Percentiles rank a stretch among this genome's conserved stretches.
Conservation (phyloP, 495 filamentous ascomycete species). For the Evernia prunastri region DNA sequence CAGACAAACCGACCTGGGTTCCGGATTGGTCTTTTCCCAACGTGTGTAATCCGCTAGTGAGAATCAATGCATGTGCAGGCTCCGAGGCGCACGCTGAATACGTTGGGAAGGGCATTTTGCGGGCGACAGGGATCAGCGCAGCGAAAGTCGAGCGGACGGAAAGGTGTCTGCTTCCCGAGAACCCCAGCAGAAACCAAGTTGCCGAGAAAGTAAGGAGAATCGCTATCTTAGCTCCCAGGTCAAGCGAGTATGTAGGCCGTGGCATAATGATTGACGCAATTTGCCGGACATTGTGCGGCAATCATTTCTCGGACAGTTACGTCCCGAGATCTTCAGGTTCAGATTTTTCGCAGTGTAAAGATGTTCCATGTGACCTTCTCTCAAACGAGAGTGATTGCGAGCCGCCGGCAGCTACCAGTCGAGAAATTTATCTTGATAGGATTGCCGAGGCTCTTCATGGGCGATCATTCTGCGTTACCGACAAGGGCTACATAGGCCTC, state of each 20-base stretch:
- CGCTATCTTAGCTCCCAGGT: background rate
- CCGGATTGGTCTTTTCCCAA: constrained; percentile 1
- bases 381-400: background rate
- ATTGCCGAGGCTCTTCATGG: background rate
- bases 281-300: constrained; percentile 4
- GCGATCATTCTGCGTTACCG: constrained; percentile 13
- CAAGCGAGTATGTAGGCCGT: background rate
- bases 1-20: constrained; percentile 7
- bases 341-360: background rate
- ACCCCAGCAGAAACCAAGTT: background rate
- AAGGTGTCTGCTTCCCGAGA: background rate
- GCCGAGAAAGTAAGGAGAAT: background rate
- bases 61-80: background rate
- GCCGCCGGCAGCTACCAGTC: background rate
- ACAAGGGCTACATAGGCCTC: constrained; percentile 16
- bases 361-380: background rate
- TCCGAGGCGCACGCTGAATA: background rate
- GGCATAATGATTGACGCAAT: background rate
- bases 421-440: background rate
- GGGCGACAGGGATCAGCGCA: background rate
- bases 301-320: background rate
- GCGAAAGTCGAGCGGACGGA: background rate
- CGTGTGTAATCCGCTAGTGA: background rate
- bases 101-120: background rate
- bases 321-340: background rate